Percentiles rank a stretch among this genome's conserved stretches.
Evolutionary conservation across 345 rosid species (phyloP).

Genomic region (Boechera divaricarpa): DNA sequence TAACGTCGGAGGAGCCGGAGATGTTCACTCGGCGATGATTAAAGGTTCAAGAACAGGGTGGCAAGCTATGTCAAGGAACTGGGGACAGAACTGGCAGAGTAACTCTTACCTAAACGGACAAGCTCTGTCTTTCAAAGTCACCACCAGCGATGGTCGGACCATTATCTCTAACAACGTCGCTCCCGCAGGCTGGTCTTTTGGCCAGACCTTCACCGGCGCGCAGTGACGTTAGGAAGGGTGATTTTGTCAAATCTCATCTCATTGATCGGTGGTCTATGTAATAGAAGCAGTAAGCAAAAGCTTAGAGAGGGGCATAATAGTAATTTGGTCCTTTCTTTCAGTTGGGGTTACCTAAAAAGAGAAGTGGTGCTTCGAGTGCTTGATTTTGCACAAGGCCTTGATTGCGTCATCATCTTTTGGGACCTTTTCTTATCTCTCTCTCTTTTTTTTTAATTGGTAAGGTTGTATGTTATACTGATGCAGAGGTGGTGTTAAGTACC

Average conservation of each 20-base stretch:
- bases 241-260: not conserved
- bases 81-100: conserved; percentile 93
- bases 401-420: conserved; percentile 37
- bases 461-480: conserved; percentile 41
- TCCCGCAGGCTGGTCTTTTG: conserved; percentile 77
- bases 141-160: conserved; percentile 71
- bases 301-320: conserved; percentile 24
- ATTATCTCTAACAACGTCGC: conserved; percentile 66
- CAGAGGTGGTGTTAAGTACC: conserved; percentile 46
- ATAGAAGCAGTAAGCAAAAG: conserved; percentile 17
- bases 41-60: conserved; percentile 78
- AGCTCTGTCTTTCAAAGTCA: conserved; percentile 74
- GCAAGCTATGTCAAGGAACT: conserved; percentile 82
- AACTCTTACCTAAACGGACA: conserved; percentile 73
- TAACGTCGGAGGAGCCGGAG: conserved; percentile 87
- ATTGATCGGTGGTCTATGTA: conserved; percentile 4
- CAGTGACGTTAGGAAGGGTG: conserved; percentile 51
- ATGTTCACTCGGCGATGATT: conserved; percentile 61
- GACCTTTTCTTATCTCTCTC: not conserved
- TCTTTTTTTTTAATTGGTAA: conserved; percentile 40
- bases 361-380: conserved; percentile 41
- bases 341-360: conserved; percentile 22
- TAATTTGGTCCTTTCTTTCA: conserved; percentile 36
- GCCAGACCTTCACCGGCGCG: conserved; percentile 70
- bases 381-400: conserved; percentile 43